Base-by-base conservation (phyloP, 2,329 filamentous ascomycete species). In the Claviceps cyperi region DNA sequence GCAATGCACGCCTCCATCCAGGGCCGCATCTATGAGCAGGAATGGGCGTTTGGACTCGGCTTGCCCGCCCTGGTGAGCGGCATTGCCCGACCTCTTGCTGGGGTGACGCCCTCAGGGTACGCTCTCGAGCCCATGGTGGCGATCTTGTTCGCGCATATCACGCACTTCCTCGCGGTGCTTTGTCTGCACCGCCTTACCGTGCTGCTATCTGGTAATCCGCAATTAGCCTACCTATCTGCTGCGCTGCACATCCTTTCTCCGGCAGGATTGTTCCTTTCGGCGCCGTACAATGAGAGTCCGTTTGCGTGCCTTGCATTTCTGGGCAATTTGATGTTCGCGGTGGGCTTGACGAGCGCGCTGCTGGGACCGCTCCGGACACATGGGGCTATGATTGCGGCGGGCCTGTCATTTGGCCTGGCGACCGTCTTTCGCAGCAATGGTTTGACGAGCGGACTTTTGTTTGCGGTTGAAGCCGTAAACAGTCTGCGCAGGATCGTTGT, bases 241-340 rank as follows among this genome's bases (percentile, higher is more conserved):
- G 69, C 77, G 15, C 70, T 97, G 46, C 88, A 97, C 64, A 76
- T 94, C 50, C 61, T 97, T 46, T 92, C 86, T 0, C 91, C 92
- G 0, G 92, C 86, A 0, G 91, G 91, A 0, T 67, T 96, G 2
- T 97, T 98, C 62, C 76, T 98, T 17, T 90, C 84, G 0, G 84
- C 90, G 0, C 88, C 91, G 0, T 94, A 92, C 64, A 76, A 80
- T 9, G 92, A 98, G 68, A 80, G 84, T 54, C 65, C 83, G 0
- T 96, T 89, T 64, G 81, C 91, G 0, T 71, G 86, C 21, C 70
- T 95, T 36, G 85, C 84, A 40, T 86, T 96, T 58, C 57, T 74
- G 0, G 92, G 88, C 1, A 81, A 81, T 59, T 73, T 85, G 32
- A 63, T 84, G 46, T 92, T 91, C 62, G 76, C 77, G 1, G 71